Evolutionary conservation across 2,329 filamentous ascomycete genomes (phyloP).

Genomic region (Epichloe gansuensis): DNA sequence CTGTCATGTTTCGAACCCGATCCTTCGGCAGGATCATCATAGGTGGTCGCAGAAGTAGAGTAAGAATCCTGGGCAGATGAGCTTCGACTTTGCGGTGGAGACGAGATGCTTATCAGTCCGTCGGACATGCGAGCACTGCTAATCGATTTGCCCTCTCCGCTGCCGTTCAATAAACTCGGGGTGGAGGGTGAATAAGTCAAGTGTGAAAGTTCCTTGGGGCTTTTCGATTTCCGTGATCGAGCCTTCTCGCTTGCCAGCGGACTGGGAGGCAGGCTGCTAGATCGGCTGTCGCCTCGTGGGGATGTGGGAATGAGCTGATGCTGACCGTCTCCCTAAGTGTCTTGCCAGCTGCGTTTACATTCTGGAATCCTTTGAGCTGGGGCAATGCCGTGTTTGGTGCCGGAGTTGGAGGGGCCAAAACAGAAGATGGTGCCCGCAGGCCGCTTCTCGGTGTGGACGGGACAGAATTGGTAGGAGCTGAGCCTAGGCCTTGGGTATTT

Average conservation of each 20-base stretch:
- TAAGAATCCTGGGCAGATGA: conserved; percentile 90
- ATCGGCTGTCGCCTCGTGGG: conserved; percentile 55
- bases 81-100: conserved; percentile 76
- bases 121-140: conserved; percentile 56
- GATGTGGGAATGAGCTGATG: conserved; percentile 87
- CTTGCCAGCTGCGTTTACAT: conserved; percentile 48
- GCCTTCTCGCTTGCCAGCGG: conserved; percentile 42
- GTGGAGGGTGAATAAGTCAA: conserved; percentile 37
- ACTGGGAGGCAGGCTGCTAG: conserved; percentile 49
- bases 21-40: conserved; percentile 62
- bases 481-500: conserved; percentile 24
- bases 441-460: conserved; percentile 42
- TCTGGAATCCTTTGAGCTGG: conserved; percentile 41
- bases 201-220: conserved; percentile 40
- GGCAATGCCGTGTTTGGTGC: conserved; percentile 41
- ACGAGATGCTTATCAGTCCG: conserved; percentile 63
- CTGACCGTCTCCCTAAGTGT: conserved; percentile 77
- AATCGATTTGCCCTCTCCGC: conserved; percentile 63
- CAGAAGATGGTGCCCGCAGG: conserved; percentile 45
- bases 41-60: conserved; percentile 77
- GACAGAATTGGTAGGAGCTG: conserved; percentile 24
- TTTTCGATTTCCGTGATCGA: conserved; percentile 39
- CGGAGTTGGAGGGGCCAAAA: conserved; percentile 38
- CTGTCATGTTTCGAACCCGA: conserved; percentile 20
- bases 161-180: conserved; percentile 68